Evolutionary conservation across 306 rosid species (phyloP).

Genomic region (Mimosa pudica): DNA sequence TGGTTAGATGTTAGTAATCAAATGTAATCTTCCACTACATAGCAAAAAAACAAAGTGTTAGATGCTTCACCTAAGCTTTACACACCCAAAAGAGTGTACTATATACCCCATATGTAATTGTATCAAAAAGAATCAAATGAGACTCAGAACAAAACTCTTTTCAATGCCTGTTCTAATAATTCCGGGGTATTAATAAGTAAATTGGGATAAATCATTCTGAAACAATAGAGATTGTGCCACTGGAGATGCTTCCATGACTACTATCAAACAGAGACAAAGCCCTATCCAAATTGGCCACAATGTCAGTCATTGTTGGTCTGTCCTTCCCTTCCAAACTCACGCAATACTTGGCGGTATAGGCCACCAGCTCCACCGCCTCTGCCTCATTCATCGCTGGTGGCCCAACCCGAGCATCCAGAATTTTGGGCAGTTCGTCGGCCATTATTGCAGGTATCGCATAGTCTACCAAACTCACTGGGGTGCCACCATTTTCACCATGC

Average conservation of each 20-base stretch:
- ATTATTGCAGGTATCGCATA: constrained; percentile 73
- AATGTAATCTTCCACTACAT: constrained; percentile 42
- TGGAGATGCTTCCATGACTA: constrained; percentile 84
- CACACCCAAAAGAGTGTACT: constrained; percentile 30
- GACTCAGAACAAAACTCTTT: constrained; percentile 35
- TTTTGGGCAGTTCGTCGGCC: constrained; percentile 62
- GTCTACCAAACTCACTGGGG: constrained; percentile 73
- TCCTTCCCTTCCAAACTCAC: constrained; percentile 94
- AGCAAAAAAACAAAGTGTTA: constrained; percentile 32
- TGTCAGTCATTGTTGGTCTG: constrained; percentile 89
- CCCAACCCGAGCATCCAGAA: constrained; percentile 76
- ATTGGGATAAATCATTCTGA: constrained; percentile 53
- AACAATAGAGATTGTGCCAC: constrained; percentile 68
- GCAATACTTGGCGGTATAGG: constrained; percentile 85
- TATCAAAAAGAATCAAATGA: constrained; percentile 38
- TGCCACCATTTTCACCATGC: constrained; percentile 56
- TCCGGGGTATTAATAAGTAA: constrained; percentile 4
- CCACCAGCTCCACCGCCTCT: constrained; percentile 90
- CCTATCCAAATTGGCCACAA: constrained; percentile 87
- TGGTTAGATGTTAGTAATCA: constrained; percentile 33
- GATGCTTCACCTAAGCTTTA: constrained; percentile 41
- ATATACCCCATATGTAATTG: constrained; percentile 26
- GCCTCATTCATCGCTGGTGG: constrained; percentile 67
- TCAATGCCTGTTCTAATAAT: constrained; percentile 25
- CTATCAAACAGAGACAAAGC: constrained; percentile 74